A percentile compares a stretch with the other conserved stretches of the same genome.
Conservation (phyloP, 805 yeast genomes). For the Dipodascopsis uninucleata region DNA sequence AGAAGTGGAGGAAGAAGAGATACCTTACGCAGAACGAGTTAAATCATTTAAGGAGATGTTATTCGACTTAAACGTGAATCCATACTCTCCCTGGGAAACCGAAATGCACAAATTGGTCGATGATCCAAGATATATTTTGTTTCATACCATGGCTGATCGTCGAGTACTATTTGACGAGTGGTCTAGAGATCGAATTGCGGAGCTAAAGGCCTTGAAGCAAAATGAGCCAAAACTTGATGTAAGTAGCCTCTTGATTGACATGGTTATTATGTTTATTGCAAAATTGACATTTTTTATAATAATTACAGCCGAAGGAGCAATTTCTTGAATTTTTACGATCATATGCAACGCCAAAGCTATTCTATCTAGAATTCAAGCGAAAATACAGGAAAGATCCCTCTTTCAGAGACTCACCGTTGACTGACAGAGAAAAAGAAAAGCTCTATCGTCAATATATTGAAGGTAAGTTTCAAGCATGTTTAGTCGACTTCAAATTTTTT, state of each 20-base stretch:
- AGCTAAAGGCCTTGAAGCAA: slow-evolving; percentile 13
- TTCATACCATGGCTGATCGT: slow-evolving; percentile 39
- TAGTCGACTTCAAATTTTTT: too few species aligned
- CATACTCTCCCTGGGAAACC: slow-evolving; percentile 48
- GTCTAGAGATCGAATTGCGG: slow-evolving; percentile 34
- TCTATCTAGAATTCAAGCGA: slow-evolving; percentile 43
- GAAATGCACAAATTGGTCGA: slow-evolving; percentile 42
- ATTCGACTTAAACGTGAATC: slow-evolving; percentile 38
- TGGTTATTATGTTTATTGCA: neutral
- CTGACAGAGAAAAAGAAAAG: slow-evolving; percentile 41
- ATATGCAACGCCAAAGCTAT: slow-evolving; percentile 32
- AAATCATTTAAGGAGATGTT: slow-evolving; percentile 40
- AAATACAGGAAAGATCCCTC: slow-evolving; percentile 33
- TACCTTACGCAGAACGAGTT: slow-evolving; percentile 27
- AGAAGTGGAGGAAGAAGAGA: slow-evolving; percentile 27
- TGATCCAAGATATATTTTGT: slow-evolving; percentile 43
- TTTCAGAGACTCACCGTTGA: slow-evolving; percentile 31
- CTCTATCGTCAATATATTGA: slow-evolving; percentile 38
- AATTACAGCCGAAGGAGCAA: slow-evolving; percentile 25
- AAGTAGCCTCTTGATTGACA: neutral
- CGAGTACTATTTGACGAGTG: slow-evolving; percentile 46
- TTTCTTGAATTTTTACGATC: slow-evolving; percentile 35
- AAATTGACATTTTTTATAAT: neutral
- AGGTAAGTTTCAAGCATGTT: too few species aligned
- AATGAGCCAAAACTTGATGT: slow-evolving; percentile 8